A percentile compares a stretch with the other conserved stretches of the same genome.
Evolutionary conservation across 2,329 filamentous ascomycete genomes (phyloP).

Genomic region (Venturia oleaginea): DNA sequence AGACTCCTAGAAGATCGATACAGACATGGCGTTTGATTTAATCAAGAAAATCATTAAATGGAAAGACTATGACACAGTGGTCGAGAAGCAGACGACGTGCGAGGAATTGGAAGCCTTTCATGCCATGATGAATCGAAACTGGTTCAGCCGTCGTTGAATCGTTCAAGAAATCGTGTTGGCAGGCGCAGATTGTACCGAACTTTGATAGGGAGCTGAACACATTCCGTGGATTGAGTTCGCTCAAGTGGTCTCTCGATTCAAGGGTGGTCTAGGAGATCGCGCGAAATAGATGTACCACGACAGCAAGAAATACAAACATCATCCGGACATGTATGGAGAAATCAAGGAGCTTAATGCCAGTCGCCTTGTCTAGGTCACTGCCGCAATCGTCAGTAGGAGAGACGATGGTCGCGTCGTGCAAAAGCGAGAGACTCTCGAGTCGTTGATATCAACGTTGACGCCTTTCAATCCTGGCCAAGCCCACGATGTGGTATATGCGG

Average conservation of each 20-base stretch:
- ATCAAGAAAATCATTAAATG: neutral
- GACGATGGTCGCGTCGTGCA: neutral
- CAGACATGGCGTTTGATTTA: neutral
- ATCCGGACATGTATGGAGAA: slow-evolving; percentile 27
- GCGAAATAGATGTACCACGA: neutral
- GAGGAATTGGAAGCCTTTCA: neutral
- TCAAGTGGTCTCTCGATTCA: neutral
- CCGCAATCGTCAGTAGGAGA: neutral
- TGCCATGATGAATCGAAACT: neutral
- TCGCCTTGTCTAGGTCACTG: slow-evolving; percentile 27
- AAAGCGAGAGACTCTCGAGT: slow-evolving; percentile 24
- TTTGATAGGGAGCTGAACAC: neutral
- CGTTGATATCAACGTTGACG: slow-evolving; percentile 25
- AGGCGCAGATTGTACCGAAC: neutral
- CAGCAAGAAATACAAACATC: slow-evolving; percentile 16
- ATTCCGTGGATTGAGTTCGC: neutral
- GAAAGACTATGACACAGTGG: neutral
- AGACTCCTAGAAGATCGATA: neutral
- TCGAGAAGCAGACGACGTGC: neutral
- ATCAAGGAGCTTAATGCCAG: slow-evolving; percentile 28
- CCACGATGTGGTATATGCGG: slow-evolving; percentile 26
- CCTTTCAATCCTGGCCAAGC: slow-evolving; percentile 24
- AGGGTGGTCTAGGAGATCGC: neutral
- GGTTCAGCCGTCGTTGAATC: neutral
- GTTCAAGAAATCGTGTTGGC: neutral